Percentiles rank a stretch among this genome's conserved stretches.
Conservation (phyloP, 2,329 filamentous ascomycete genomes). For the Colletotrichum sojae region DNA sequence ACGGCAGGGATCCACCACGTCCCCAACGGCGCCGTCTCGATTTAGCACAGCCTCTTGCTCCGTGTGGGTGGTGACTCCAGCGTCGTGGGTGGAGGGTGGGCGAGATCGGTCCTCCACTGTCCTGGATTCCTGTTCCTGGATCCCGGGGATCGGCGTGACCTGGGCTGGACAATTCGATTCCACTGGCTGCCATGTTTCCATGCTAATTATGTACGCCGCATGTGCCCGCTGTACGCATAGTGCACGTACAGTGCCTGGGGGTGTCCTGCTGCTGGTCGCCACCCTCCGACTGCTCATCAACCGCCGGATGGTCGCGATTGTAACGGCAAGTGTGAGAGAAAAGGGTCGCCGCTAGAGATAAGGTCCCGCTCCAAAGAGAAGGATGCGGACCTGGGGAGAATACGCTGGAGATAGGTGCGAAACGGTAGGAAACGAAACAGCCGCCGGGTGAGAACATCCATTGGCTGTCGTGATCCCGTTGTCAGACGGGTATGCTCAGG, state of each 20-base stretch:
- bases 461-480: neutral
- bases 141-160: constrained; percentile 9
- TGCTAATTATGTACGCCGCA: too few species aligned
- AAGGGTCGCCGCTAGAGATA: neutral
- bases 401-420: neutral
- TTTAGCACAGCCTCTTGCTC: constrained; percentile 34
- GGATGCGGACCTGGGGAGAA: neutral
- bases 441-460: neutral
- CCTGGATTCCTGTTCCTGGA: constrained; percentile 31
- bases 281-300: constrained; percentile 28
- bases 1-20: constrained; percentile 6
- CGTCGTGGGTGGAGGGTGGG: neutral
- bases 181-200: constrained; percentile 28
- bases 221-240: too few species aligned
- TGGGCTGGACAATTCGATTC: constrained; percentile 14
- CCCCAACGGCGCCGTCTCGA: constrained; percentile 30
- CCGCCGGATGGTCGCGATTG: constrained; percentile 17
- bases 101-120: constrained; percentile 7
- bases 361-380: too few species aligned
- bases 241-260: too few species aligned
- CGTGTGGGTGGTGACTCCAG: constrained; percentile 15
- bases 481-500: constrained; percentile 1
- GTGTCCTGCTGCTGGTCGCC: constrained; percentile 1
- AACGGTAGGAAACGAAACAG: neutral
- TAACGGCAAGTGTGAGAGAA: constrained; percentile 29